Evolutionary conservation across 805 yeast genomes (phyloP).

Genomic region (Saccharomycopsis oosterbeekiorum): DNA sequence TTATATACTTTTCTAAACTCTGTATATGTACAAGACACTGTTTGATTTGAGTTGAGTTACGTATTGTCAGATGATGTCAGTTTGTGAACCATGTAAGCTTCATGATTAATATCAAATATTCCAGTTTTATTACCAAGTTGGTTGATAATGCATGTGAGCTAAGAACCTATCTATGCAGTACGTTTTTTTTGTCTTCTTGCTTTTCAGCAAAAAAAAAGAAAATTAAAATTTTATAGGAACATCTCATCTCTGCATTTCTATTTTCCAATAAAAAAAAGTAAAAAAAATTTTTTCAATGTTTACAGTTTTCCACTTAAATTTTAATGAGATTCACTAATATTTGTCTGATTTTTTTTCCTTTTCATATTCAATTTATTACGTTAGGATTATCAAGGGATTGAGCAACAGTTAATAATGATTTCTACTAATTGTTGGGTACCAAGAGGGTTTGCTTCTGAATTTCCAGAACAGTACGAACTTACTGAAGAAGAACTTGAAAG

Average conservation of each 20-base stretch:
- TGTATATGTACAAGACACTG: neutral
- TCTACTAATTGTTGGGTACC: slow-evolving; percentile 96
- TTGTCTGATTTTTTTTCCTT: too few species aligned
- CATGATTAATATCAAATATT: too few species aligned
- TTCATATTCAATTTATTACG: neutral
- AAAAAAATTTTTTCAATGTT: neutral
- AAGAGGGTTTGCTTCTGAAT: slow-evolving; percentile 87
- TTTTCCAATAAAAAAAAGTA: neutral
- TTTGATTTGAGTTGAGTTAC: too few species aligned
- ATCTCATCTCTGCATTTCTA: neutral
- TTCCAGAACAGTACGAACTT: slow-evolving; percentile 79
- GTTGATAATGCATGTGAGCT: too few species aligned
- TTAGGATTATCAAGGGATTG: neutral
- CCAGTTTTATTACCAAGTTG: too few species aligned
- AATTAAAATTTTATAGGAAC: neutral
- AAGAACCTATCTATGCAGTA: too few species aligned
- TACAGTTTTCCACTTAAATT: too few species aligned
- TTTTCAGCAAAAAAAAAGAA: neutral
- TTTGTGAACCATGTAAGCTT: too few species aligned
- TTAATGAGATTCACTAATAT: neutral
- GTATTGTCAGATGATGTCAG: too few species aligned
- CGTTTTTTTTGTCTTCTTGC: neutral
- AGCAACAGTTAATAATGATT: slow-evolving; percentile 41
- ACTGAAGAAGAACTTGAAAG: slow-evolving; percentile 90
- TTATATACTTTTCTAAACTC: neutral